A percentile compares a stretch with the other conserved stretches of the same genome.
Conservation (phyloP, 1,284 basidiomycete species). For the Puccinia novopanici region DNA sequence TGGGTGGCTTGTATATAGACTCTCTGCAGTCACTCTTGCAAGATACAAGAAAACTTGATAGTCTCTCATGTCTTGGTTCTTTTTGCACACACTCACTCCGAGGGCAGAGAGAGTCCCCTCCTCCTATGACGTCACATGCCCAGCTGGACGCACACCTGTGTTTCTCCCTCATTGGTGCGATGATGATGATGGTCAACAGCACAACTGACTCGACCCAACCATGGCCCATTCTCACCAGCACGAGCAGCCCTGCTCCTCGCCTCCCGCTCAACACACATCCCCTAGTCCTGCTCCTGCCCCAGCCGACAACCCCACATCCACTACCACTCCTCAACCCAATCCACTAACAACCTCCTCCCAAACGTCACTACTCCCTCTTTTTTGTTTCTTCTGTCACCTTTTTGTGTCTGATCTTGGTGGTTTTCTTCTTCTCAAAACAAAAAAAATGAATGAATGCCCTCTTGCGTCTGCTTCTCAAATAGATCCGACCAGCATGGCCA, state of each 20-base stretch:
- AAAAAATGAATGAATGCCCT: not conserved
- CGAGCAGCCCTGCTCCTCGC: not conserved
- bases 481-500: not conserved
- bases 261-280: not conserved
- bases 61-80: too few relatives aligned
- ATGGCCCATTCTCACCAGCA: not conserved
- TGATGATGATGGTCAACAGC: not conserved
- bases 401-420: not conserved
- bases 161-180: too few relatives aligned
- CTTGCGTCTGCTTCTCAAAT: not conserved
- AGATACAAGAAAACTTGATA: not conserved
- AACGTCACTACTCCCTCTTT: not conserved
- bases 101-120: not conserved
- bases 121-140: constrained; percentile 12
- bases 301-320: not conserved
- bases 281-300: not conserved
- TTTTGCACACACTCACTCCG: not conserved
- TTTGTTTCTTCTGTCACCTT: too few relatives aligned
- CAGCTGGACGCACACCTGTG: not conserved
- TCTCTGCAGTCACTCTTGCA: too few relatives aligned
- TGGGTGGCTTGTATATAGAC: too few relatives aligned
- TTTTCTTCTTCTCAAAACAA: not conserved
- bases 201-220: not conserved
- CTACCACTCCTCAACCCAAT: not conserved
- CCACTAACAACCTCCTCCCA: not conserved